Conservation (phyloP, 352 stramenopile species). For the Phytophthora aleatoria region DNA sequence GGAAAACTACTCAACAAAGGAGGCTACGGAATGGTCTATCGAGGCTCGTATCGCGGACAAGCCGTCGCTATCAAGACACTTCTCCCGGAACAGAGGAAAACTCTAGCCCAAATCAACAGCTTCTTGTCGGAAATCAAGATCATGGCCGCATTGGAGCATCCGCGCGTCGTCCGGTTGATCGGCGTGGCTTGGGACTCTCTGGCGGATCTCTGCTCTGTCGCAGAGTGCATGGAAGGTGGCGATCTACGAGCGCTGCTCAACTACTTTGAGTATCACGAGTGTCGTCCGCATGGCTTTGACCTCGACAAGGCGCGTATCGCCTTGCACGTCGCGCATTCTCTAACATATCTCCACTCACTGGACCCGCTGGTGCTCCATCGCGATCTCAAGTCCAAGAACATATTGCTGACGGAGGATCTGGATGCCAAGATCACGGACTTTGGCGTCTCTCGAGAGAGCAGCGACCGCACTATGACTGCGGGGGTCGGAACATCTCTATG, state of each 20-base stretch:
- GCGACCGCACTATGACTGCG: slow-evolving; percentile 41
- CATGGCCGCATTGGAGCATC: slow-evolving; percentile 45
- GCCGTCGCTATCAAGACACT: slow-evolving; percentile 56
- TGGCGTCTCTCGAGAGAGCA: slow-evolving; percentile 41
- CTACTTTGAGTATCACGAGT: slow-evolving; percentile 33
- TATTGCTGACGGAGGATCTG: slow-evolving; percentile 35
- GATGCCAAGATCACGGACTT: slow-evolving; percentile 58
- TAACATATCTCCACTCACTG: slow-evolving; percentile 55
- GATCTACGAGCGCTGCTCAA: slow-evolving; percentile 45
- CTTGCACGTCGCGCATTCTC: slow-evolving; percentile 34
- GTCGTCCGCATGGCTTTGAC: slow-evolving; percentile 39
- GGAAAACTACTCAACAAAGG: slow-evolving; percentile 37
- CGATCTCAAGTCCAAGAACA: slow-evolving; percentile 65
- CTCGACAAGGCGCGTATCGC: slow-evolving; percentile 41
- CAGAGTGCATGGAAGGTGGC: slow-evolving; percentile 52
- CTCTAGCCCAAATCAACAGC: slow-evolving; percentile 38
- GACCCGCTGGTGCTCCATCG: slow-evolving; percentile 45
- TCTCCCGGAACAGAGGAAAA: slow-evolving; percentile 36
- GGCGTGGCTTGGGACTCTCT: slow-evolving; percentile 60
- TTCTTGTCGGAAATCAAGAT: slow-evolving; percentile 60
- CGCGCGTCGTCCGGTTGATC: slow-evolving; percentile 46
- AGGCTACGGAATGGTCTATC: slow-evolving; percentile 56
- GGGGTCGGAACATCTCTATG: slow-evolving; percentile 44
- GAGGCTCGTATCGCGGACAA: slow-evolving; percentile 41
- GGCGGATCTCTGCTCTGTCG: slow-evolving; percentile 42